A percentile compares a stretch with the other conserved stretches of the same genome.
phyloP scores from a whole-genome alignment of 75 land plant species.

The Selaginella moellendorffii region DNA sequence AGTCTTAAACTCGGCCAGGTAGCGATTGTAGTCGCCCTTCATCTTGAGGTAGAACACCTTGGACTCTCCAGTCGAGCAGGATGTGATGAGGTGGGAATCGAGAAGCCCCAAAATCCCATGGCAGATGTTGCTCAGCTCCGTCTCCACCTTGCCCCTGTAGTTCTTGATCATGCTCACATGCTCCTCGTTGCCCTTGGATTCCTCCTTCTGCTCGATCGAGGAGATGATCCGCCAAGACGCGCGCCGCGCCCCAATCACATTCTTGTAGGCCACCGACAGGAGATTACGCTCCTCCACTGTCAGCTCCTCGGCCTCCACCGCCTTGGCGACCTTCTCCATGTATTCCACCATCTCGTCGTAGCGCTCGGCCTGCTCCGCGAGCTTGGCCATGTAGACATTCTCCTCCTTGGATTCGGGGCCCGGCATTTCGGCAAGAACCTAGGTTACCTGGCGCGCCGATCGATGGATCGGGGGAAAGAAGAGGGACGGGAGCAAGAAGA shows the following conservation, averaged over 20 bases:
- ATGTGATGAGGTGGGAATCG: conserved; percentile 33
- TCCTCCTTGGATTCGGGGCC: background rate
- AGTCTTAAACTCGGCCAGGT: conserved; percentile 9
- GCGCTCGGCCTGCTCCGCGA: background rate
- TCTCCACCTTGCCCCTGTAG: conserved; percentile 42
- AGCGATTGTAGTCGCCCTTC: conserved; percentile 29
- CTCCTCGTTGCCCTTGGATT: conserved; percentile 48
- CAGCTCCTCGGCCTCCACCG: conserved; percentile 18
- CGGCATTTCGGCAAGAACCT: too few relatives aligned
- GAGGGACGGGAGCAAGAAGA: too few relatives aligned
- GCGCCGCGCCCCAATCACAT: conserved; percentile 31
- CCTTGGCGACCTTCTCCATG: conserved; percentile 24
- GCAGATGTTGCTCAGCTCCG: conserved; percentile 40
- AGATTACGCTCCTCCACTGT: conserved; percentile 36
- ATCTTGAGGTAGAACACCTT: conserved; percentile 61
- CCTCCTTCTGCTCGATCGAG: conserved; percentile 55
- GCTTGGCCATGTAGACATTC: background rate
- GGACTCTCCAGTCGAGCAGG: conserved; percentile 34
- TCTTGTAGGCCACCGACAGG: conserved; percentile 35
- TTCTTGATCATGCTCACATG: conserved; percentile 35
- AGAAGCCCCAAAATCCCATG: conserved; percentile 42
- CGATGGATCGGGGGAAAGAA: too few relatives aligned
- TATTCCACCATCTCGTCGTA: conserved; percentile 18
- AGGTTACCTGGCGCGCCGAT: too few relatives aligned
- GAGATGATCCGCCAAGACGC: conserved; percentile 40